Evolutionary conservation across 108 stramenopile species (phyloP), one percentile per base, ranked within the genome.

Genomic region (Schizochytrium sp.): DNA sequence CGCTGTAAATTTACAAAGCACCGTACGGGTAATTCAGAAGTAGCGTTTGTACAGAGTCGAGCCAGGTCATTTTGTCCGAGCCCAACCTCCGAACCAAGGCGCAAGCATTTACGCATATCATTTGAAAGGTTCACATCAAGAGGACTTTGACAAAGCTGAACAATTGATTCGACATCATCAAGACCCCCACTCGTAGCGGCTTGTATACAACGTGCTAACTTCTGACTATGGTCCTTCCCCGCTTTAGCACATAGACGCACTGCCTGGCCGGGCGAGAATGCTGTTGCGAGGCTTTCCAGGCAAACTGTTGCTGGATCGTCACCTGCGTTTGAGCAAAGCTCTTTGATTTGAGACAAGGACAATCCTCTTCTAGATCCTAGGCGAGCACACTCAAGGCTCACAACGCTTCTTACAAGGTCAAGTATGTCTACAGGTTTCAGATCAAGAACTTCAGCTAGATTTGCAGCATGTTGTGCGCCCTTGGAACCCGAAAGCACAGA

Each of bases 1-100:
- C 64, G 64, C 64, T 69, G 64, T 44, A 69, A 69, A 38, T 69
- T 44, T 8, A 38, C 15, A 15, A 69, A 69, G 64, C 64, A 69
- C 0, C 64, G 64, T 38, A 69, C 28, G 7, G 64, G 64, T 38
- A 44, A 8, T 7, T 69, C 64, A 69, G 64, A 69, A 7, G 64
- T 69, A 10, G 64, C 15, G 12, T 15, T 15, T 7, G 64, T 44
- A 38, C 64, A 69, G 44, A 69, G 64, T 7, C 15, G 64, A 8
- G 64, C 64, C 5, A 38, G 42, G 28, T 3, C 44, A 44, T 38
- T 3, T 2, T 69, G 64, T 8, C 42, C 7, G 64, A 69, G 42
- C 2, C 64, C 64, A 38, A 69, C 28, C 64, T 69, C 64, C 42
- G 44, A 44, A 0, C 64, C 64, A 15, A 69, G 28, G 7, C 64